These are phyloP conservation scores for Phytophthora parvispora DNA, from an alignment of 352 stramenopile species.

Conservation along the genomic window DNA sequence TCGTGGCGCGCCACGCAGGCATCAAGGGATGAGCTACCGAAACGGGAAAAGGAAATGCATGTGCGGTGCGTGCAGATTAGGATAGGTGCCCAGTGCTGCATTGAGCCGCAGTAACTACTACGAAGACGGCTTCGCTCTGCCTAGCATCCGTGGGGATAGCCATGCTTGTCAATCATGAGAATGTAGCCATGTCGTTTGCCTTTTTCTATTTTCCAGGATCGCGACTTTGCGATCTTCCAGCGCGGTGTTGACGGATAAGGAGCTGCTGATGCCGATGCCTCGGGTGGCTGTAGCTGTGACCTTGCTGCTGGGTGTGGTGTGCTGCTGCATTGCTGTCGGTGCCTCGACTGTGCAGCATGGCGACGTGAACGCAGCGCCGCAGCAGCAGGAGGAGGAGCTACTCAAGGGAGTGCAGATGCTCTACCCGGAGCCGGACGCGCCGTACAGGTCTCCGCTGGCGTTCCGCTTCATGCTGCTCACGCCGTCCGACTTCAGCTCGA, in stretches of 20 bases:
- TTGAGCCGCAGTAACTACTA: too few species aligned
- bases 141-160: too few species aligned
- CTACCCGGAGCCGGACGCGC: constrained; percentile 18
- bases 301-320: constrained; percentile 5
- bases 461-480: constrained; percentile 29
- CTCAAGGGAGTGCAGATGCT: constrained; percentile 18
- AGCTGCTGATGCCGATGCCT: constrained; percentile 4
- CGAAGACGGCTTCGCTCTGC: neutral
- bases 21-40: constrained; percentile 17
- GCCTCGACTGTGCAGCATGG: neutral
- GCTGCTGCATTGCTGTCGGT: neutral
- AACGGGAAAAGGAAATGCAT: neutral
- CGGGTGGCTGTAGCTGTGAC: neutral
- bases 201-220: constrained; percentile 11
- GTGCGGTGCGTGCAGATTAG: constrained; percentile 5
- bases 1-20: constrained; percentile 41
- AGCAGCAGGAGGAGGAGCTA: constrained; percentile 5
- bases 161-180: neutral
- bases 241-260: constrained; percentile 13
- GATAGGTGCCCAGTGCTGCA: neutral
- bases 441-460: constrained; percentile 33
- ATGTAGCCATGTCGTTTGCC: neutral
- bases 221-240: constrained; percentile 29
- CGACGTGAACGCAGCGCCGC: neutral
- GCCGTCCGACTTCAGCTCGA: constrained; percentile 7